A percentile compares a stretch with the other conserved stretches of the same genome.
Evolutionary conservation across 2,329 filamentous ascomycete genomes (phyloP).

Genomic region (Colletotrichum chlorophyti): DNA sequence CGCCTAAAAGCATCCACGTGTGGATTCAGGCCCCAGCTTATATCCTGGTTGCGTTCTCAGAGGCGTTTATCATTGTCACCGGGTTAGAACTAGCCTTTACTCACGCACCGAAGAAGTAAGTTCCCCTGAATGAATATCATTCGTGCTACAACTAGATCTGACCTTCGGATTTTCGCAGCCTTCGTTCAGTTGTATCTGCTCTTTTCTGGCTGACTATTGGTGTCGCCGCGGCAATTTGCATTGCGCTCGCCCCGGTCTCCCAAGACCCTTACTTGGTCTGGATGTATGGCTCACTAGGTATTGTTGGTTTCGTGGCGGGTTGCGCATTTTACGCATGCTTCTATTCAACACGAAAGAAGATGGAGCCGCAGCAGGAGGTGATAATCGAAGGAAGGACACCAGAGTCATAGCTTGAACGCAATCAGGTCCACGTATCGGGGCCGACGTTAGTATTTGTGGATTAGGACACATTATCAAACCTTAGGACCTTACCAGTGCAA

Average conservation of each 20-base stretch:
- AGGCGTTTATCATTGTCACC: slow-evolving; percentile 71
- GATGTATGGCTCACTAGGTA: slow-evolving; percentile 68
- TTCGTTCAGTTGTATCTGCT: slow-evolving; percentile 22
- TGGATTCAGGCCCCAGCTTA: slow-evolving; percentile 62
- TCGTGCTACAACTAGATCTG: background rate
- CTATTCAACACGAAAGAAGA: background rate
- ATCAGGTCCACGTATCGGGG: too few species aligned
- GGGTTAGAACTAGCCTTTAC: slow-evolving; percentile 77
- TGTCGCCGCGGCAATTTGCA: slow-evolving; percentile 46
- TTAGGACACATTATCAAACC: too few species aligned
- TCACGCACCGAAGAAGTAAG: slow-evolving; percentile 61
- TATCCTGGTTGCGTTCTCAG: slow-evolving; percentile 62
- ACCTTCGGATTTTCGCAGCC: background rate
- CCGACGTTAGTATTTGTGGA: too few species aligned
- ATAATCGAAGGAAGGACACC: background rate
- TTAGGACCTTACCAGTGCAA: too few species aligned
- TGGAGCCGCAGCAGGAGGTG: background rate
- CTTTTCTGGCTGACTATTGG: slow-evolving; percentile 60
- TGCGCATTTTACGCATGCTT: slow-evolving; percentile 54
- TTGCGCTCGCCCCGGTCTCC: slow-evolving; percentile 66
- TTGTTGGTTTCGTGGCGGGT: slow-evolving; percentile 54
- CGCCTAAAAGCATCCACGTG: slow-evolving; percentile 52
- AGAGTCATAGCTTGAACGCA: too few species aligned
- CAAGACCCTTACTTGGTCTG: slow-evolving; percentile 70
- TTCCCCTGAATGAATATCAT: slow-evolving; percentile 50